Evolutionary conservation across 257 asterid species (phyloP).

Genomic region (Nyctanthes arbortristis): DNA sequence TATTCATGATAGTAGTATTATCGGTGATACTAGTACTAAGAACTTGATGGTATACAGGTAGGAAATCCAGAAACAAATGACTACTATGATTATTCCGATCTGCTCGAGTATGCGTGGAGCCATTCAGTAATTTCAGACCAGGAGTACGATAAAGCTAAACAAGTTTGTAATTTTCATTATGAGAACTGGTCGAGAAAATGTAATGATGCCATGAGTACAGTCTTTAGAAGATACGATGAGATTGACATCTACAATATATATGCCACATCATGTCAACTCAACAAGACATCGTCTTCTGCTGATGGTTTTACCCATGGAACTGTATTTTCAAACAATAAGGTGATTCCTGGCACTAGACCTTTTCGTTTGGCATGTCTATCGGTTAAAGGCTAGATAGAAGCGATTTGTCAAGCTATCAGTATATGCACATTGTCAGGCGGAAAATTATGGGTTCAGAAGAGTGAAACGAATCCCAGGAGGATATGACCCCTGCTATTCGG

Average conservation of each 20-base stretch:
- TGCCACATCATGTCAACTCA: slow-evolving; percentile 61
- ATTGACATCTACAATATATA: slow-evolving; percentile 86
- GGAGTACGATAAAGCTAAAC: slow-evolving; percentile 44
- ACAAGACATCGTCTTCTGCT: slow-evolving; percentile 50
- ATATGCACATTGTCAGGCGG: slow-evolving; percentile 30
- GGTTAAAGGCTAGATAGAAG: not conserved
- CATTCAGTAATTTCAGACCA: slow-evolving; percentile 71
- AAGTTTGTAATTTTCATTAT: slow-evolving; percentile 58
- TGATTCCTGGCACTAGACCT: not conserved
- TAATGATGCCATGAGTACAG: slow-evolving; percentile 42
- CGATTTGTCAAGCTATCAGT: not conserved
- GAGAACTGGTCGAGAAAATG: slow-evolving; percentile 57
- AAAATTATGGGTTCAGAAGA: slow-evolving; percentile 30
- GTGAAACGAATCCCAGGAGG: slow-evolving; percentile 60
- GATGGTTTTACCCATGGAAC: slow-evolving; percentile 5
- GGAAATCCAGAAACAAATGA: slow-evolving; percentile 88
- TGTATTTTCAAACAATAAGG: slow-evolving; percentile 37
- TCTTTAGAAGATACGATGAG: slow-evolving; percentile 46
- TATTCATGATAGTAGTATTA: not conserved
- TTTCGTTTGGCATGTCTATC: not conserved
- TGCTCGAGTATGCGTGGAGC: slow-evolving; percentile 90
- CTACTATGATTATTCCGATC: slow-evolving; percentile 68
- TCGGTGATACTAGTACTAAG: not conserved
- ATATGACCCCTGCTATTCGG: slow-evolving; percentile 76
- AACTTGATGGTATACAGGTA: slow-evolving; percentile 35